phyloP scores from a whole-genome alignment of 108 stramenopile species.

The Seminavis robusta region DNA sequence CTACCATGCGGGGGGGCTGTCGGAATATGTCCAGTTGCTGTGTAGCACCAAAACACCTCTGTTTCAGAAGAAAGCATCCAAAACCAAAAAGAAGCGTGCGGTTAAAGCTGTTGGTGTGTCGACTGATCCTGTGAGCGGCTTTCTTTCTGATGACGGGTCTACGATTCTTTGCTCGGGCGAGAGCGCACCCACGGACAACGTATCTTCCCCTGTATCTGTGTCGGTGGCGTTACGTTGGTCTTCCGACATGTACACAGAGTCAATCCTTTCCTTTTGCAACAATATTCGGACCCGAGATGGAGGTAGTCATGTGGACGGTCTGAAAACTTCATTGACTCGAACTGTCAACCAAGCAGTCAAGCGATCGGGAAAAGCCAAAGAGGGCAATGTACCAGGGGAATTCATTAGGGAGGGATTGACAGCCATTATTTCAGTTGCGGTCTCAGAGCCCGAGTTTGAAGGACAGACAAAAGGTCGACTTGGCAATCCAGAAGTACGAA shows the following conservation, averaged over 20 bases:
- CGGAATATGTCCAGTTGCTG: conserved; percentile 81
- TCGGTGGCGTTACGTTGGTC: conserved; percentile 87
- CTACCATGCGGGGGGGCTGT: conserved; percentile 85
- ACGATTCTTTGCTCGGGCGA: conserved; percentile 38
- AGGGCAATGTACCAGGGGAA: conserved; percentile 84
- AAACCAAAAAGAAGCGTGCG: conserved; percentile 17
- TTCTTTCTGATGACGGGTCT: conserved; percentile 37
- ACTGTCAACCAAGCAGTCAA: conserved; percentile 77
- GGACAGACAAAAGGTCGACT: conserved; percentile 96
- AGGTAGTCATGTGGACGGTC: conserved; percentile 92
- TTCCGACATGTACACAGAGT: conserved; percentile 87
- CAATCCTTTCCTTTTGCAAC: conserved; percentile 89
- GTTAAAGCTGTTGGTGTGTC: not conserved
- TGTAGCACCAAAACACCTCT: conserved; percentile 80
- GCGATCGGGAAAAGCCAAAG: conserved; percentile 78
- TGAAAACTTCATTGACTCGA: conserved; percentile 85
- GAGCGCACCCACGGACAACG: conserved; percentile 12
- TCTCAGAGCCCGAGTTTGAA: conserved; percentile 95
- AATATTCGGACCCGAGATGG: conserved; percentile 93
- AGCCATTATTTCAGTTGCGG: conserved; percentile 83
- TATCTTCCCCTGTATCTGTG: conserved; percentile 57
- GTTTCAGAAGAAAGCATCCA: conserved; percentile 27
- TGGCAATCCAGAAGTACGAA: conserved; percentile 92
- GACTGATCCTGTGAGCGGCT: conserved; percentile 22
- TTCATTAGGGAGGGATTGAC: conserved; percentile 92